Percentiles rank a stretch among this genome's conserved stretches.
phyloP scores from a whole-genome alignment of 1,284 basidiomycete genomes.

The Prillingera fragicola region DNA sequence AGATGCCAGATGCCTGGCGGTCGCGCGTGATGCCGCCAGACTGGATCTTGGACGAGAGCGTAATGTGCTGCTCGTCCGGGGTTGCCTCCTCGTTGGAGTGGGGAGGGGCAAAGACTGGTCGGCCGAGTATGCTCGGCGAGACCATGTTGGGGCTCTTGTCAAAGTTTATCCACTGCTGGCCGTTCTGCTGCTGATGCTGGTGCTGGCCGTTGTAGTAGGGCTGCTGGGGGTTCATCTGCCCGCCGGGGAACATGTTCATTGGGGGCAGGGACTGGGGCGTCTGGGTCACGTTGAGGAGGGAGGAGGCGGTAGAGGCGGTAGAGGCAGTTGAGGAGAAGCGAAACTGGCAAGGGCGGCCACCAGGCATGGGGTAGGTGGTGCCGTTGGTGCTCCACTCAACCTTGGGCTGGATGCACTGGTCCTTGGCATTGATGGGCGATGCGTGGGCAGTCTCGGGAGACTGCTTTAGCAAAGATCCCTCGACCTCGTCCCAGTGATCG shows the following conservation, averaged over 20 bases:
- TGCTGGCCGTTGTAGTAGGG: not conserved
- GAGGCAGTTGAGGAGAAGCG: slow-evolving; percentile 23
- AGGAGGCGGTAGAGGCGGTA: slow-evolving; percentile 26
- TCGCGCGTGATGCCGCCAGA: slow-evolving; percentile 13
- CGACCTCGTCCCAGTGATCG: slow-evolving; percentile 26
- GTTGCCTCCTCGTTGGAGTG: slow-evolving; percentile 3
- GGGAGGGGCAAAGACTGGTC: slow-evolving; percentile 4
- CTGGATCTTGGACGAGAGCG: slow-evolving; percentile 17
- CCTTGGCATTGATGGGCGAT: not conserved
- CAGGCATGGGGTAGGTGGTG: slow-evolving; percentile 9
- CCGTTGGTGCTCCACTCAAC: not conserved
- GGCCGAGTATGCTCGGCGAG: slow-evolving; percentile 13
- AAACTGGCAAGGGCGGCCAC: slow-evolving; percentile 1
- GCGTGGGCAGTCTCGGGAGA: slow-evolving; percentile 1
- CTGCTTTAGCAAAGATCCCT: not conserved
- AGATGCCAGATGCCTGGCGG: slow-evolving; percentile 21
- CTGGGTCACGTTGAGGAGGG: slow-evolving; percentile 18
- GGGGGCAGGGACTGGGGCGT: slow-evolving; percentile 19
- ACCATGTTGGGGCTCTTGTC: slow-evolving; percentile 4
- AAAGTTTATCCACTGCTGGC: not conserved
- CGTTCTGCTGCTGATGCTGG: not conserved
- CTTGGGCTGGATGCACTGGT: slow-evolving; percentile 3
- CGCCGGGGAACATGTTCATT: slow-evolving; percentile 20
- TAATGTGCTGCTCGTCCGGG: slow-evolving; percentile 24
- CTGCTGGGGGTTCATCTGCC: not conserved